Evolutionary conservation across 805 yeast species (phyloP).

Genomic region (Candida stauntonica): DNA sequence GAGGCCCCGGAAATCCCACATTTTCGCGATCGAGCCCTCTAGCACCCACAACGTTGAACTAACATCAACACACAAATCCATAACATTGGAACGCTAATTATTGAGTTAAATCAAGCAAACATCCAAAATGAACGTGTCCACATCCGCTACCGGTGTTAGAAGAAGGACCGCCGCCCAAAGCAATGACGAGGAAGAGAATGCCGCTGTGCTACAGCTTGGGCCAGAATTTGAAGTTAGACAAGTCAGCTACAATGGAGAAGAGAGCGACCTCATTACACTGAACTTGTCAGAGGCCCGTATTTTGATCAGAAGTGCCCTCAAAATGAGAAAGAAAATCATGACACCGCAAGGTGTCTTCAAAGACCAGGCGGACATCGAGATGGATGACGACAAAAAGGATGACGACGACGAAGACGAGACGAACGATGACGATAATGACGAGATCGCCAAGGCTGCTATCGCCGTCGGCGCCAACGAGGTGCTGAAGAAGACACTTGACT

Average conservation of each 20-base stretch:
- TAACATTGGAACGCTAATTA: too few relatives aligned
- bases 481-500: constrained; percentile 86
- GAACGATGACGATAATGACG: constrained; percentile 30
- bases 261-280: constrained; percentile 73
- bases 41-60: too few relatives aligned
- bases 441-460: constrained; percentile 38
- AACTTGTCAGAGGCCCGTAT: constrained; percentile 88
- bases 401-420: constrained; percentile 30
- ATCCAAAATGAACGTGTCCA: constrained; percentile 70
- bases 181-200: constrained; percentile 81
- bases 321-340: constrained; percentile 61
- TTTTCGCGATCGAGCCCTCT: too few relatives aligned
- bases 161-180: constrained; percentile 65
- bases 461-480: constrained; percentile 84
- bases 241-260: constrained; percentile 73
- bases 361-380: constrained; percentile 10
- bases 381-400: constrained; percentile 26
- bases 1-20: too few relatives aligned
- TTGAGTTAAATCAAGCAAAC: too few relatives aligned
- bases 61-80: too few relatives aligned
- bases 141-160: constrained; percentile 81
- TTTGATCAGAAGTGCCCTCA: constrained; percentile 83
- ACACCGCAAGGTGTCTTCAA: constrained; percentile 36
- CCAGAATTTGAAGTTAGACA: constrained; percentile 87
- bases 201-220: constrained; percentile 81